Evolutionary conservation across 2,329 filamentous ascomycete species (phyloP).

Genomic region (Trichoderma sp.): DNA sequence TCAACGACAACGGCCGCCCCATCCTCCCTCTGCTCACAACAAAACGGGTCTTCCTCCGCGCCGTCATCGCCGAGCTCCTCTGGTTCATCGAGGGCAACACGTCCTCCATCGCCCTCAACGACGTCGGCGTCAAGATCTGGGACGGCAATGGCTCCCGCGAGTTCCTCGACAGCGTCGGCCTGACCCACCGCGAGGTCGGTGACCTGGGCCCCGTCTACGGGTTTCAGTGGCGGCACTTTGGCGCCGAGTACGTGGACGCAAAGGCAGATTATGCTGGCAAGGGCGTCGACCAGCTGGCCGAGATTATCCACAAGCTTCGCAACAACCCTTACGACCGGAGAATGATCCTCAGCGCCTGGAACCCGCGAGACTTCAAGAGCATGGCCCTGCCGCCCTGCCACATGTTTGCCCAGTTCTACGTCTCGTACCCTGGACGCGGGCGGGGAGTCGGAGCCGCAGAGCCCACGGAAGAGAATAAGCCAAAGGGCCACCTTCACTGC

Average conservation of each 20-base stretch:
- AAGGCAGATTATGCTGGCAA: constrained; percentile 79
- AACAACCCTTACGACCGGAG: constrained; percentile 82
- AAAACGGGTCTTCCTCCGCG: constrained; percentile 90
- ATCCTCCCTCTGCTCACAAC: constrained; percentile 93
- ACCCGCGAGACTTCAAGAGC: constrained; percentile 76
- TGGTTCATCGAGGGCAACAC: constrained; percentile 92
- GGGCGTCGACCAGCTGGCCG: constrained; percentile 89
- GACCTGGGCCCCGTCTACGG: constrained; percentile 96
- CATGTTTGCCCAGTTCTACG: constrained; percentile 97
- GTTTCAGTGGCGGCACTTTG: constrained; percentile 99
- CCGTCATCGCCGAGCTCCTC: constrained; percentile 86
- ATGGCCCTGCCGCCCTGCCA: constrained; percentile 96
- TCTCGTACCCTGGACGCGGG: constrained; percentile 60
- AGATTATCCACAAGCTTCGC: constrained; percentile 83
- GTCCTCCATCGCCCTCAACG: constrained; percentile 71
- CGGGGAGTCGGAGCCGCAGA: constrained; percentile 15
- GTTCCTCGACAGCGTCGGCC: constrained; percentile 82
- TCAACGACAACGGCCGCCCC: constrained; percentile 60
- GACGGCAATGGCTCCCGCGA: constrained; percentile 92
- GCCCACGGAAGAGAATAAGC: constrained; percentile 32
- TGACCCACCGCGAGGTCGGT: constrained; percentile 74
- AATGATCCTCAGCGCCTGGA: constrained; percentile 93
- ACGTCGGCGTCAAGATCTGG: constrained; percentile 92
- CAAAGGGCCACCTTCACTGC: constrained; percentile 73
- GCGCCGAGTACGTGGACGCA: constrained; percentile 79